Evolutionary conservation across 75 land plant species (phyloP), one percentile per base, ranked within the genome.

Genomic region (Isoetes taiwanensis): DNA sequence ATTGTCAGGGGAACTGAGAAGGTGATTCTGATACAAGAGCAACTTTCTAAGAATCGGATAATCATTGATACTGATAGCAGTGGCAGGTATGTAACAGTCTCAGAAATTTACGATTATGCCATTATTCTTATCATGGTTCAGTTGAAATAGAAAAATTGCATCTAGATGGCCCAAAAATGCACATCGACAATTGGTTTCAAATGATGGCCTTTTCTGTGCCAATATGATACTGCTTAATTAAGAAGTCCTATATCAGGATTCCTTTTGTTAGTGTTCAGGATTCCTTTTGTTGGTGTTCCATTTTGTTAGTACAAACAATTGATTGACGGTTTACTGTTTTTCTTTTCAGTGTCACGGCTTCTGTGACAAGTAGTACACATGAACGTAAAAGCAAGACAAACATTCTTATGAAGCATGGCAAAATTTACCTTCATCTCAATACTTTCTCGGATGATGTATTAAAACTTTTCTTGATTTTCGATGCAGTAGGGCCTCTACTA

Each of bases 1-100:
- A 56, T 94, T 37, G 74, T 87, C 14, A 94, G 76, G 65, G 99
- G 99, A 56, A 82, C 86, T 12, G 99, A 94, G 69, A 94, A 88
- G 99, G 98, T 88, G 55, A 67, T 93, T 28, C 72, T 93, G 37
- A 93, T 93, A 41, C 98, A 93, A 66, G 98, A 93, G 41, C 98
- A 93, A 54, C 85, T 93, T 31, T 87, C 98, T 5, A 88, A 93
- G 57, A 93, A 93, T 42, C 77, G 98, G 32, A 88, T 93, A 27
- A 84, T 93, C 21, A 84, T 88, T 69, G 96, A 84, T 30, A 77
- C 80, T 34, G 98, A 93, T 60, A 84, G 82, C 54, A 84, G 78
- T 70, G 83, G 86, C 31, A 58, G 84, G 97, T 87, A 74, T 46
- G 56, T 17, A 17, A 28, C 5, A n/a, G 32, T 32, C 52, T n/a